These are phyloP conservation scores for Arabidopsis thaliana DNA, from an alignment of 345 rosid species.

Conservation along the genomic window DNA sequence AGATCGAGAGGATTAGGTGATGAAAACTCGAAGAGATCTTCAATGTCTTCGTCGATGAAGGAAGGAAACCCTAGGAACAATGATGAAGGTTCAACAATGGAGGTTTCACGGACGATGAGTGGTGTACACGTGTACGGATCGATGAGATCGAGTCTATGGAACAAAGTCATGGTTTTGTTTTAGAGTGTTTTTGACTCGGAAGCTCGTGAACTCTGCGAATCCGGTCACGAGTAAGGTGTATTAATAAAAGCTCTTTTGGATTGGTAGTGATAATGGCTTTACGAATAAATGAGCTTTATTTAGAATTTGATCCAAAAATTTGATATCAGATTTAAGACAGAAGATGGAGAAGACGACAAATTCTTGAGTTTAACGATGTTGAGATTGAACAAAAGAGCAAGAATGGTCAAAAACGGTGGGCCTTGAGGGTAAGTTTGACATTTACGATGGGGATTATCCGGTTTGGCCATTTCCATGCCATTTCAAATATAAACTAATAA, in stretches of 20 bases:
- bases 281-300: background rate
- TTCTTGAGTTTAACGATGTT: constrained; percentile 36
- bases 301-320: background rate
- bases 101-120: constrained; percentile 38
- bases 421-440: constrained; percentile 28
- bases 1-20: constrained; percentile 50
- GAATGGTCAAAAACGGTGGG: constrained; percentile 37
- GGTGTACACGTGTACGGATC: constrained; percentile 42
- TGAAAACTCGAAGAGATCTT: constrained; percentile 51
- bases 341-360: constrained; percentile 40
- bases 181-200: constrained; percentile 36
- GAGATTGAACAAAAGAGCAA: background rate
- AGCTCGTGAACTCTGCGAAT: constrained; percentile 40
- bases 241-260: constrained; percentile 26
- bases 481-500: background rate
- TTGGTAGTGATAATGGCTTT: constrained; percentile 17
- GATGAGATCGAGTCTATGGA: constrained; percentile 36
- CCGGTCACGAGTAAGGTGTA: constrained; percentile 24
- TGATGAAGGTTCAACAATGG: constrained; percentile 30
- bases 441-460: background rate
- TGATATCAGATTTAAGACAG: background rate
- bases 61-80: constrained; percentile 33
- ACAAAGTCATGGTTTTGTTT: constrained; percentile 37
- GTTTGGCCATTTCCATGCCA: constrained; percentile 15
- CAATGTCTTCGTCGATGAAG: constrained; percentile 31